phyloP scores from a whole-genome alignment of 148 eudicot genomes.

The Persicaria tinctoria region DNA sequence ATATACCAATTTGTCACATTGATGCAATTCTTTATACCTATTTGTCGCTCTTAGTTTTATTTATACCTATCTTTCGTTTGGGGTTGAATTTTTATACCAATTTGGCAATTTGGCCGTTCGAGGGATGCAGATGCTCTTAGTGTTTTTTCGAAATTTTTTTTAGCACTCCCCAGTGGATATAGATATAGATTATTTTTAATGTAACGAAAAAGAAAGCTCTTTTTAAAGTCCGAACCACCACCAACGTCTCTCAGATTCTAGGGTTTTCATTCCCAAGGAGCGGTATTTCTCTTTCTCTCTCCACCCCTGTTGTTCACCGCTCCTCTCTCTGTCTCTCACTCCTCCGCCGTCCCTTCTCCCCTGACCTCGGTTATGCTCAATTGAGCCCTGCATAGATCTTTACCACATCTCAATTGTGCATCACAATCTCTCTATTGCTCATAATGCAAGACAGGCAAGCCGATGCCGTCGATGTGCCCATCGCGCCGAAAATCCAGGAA shows the following conservation, averaged over 20 bases:
- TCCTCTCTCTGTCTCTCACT: constrained; percentile 8
- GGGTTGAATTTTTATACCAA: no score
- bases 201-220: neutral
- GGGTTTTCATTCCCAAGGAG: constrained; percentile 24
- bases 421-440: neutral
- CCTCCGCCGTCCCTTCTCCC: constrained; percentile 1
- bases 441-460: neutral
- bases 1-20: no score
- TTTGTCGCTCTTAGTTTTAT: no score
- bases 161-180: no score
- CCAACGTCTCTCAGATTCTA: constrained; percentile 22
- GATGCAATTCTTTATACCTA: no score
- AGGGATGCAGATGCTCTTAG: no score
- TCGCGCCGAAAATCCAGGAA: constrained; percentile 3
- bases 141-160: no score
- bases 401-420: neutral
- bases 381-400: neutral
- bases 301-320: constrained; percentile 3
- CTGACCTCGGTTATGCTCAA: neutral
- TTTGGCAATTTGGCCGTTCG: no score
- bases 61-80: no score
- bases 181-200: no score
- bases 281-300: constrained; percentile 14
- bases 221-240: neutral
- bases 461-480: constrained; percentile 3